Evolutionary conservation across 805 yeast species (phyloP).

Genomic region (Myxozyma geophila): DNA sequence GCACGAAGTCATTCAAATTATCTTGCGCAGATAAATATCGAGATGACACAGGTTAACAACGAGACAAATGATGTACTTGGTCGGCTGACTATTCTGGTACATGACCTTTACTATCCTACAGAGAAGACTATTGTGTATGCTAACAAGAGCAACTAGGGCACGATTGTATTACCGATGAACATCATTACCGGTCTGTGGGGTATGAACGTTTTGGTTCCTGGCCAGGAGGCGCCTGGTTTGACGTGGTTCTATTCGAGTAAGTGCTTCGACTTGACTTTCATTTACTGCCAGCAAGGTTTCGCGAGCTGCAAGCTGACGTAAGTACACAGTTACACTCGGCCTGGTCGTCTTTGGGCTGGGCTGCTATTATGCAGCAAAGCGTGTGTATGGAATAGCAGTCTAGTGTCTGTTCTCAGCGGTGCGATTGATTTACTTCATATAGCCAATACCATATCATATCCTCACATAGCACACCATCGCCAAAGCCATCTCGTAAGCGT

Average conservation of each 20-base stretch:
- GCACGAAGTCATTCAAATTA: constrained; percentile 97
- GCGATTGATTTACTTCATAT: background rate
- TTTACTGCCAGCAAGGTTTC: background rate
- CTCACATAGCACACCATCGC: too few relatives aligned
- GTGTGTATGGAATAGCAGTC: constrained; percentile 25
- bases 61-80: constrained; percentile 97
- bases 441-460: too few relatives aligned
- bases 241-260: constrained; percentile 59
- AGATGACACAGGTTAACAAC: constrained; percentile 95
- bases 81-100: constrained; percentile 65
- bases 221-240: constrained; percentile 68
- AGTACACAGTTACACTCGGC: constrained; percentile 23
- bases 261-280: background rate
- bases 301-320: background rate
- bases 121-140: background rate
- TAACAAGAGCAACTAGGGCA: constrained; percentile 58
- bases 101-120: background rate
- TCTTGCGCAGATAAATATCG: constrained; percentile 94
- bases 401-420: background rate
- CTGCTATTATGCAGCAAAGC: constrained; percentile 23
- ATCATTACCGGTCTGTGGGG: constrained; percentile 98
- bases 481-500: too few relatives aligned
- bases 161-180: constrained; percentile 92
- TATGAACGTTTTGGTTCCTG: constrained; percentile 97
- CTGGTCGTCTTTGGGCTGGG: constrained; percentile 29